phyloP scores from a whole-genome alignment of 140 eudicot species.

The Ambrosia hybrid region DNA sequence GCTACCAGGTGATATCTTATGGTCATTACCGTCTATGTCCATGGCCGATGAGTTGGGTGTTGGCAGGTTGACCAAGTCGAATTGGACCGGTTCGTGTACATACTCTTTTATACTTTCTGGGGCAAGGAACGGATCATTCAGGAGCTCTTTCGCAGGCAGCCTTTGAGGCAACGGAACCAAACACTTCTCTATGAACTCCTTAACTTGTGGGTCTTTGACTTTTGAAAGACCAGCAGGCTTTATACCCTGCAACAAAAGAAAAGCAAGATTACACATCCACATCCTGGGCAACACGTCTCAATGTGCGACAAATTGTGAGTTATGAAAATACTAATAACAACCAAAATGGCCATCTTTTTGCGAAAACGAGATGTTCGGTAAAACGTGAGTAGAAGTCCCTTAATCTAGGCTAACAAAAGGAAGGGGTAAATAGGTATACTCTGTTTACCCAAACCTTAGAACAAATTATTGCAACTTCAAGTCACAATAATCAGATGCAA shows the following conservation, averaged over 20 bases:
- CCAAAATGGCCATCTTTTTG: neutral
- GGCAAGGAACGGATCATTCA: conserved; percentile 51
- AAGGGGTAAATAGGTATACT: neutral
- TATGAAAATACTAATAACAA: neutral
- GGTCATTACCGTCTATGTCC: conserved; percentile 51
- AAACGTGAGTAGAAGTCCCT: neutral
- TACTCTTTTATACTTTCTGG: conserved; percentile 32
- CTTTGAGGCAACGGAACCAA: conserved; percentile 42
- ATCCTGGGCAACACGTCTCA: neutral
- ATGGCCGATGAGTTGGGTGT: conserved; percentile 28
- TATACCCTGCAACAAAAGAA: conserved; percentile 32
- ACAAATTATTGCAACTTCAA: neutral
- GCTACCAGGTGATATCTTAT: conserved; percentile 34
- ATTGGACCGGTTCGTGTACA: conserved; percentile 25
- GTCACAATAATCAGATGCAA: neutral
- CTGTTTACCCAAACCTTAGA: neutral
- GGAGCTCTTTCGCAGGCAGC: conserved; percentile 48
- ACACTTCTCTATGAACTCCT: conserved; percentile 53
- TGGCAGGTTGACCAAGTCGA: conserved; percentile 26
- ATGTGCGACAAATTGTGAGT: neutral
- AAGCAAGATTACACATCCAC: conserved; percentile 11
- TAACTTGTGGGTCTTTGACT: conserved; percentile 51
- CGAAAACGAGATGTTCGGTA: neutral
- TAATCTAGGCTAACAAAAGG: neutral
- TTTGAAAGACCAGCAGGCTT: conserved; percentile 44